Evolutionary conservation across 169 alveolate species (phyloP), one percentile per base, ranked within the genome.

Genomic region (Eimeria sp.): DNA sequence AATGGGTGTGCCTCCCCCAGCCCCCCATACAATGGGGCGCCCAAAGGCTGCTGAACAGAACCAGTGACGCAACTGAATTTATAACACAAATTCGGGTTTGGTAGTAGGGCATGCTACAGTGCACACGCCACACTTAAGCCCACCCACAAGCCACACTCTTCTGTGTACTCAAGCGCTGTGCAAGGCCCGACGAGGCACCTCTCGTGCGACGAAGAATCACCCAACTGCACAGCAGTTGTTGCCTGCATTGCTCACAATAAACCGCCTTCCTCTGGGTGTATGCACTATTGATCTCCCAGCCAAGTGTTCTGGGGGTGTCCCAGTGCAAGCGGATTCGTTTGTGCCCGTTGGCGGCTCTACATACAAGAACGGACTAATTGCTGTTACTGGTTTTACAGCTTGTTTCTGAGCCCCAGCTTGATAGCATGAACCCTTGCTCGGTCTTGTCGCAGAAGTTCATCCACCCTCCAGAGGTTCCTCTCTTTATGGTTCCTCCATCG

Each of bases 381-480:
- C 40, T 18, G 54, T 18, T 40, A n/a, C 27, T 40, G 30, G 18
- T 73, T 73, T 51, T 25, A 78, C 18, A 18, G 9, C 65, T 49
- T 43, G 4, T 20, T 7, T 51, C 61, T 76, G 22, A 40, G 4
- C 47, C 87, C 87, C 40, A 22, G 47, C 47, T 47, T 47, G 65
- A 45, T 47, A 25, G 88, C 67, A 58, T 76, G 63, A 22, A 49
- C 43, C 61, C 84, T 30, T 2, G 51, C 49, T 4, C 82, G 82
- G 63, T 87, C 94, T 61, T 63, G 49, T 47, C 83, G 83, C 45
- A 87, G 61, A 1, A 63, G n/a, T 43, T 87, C 94, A 40, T 87
- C 94, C 6, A 87, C 7, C 16, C 82, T 87, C 94, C 83, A 65
- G 67, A 30, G 57, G 30, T 40, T 25, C 75, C 94, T 87, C 51